Evolutionary conservation across 768 basidiomycete genomes (phyloP).

Genomic region (Mycena maculata): DNA sequence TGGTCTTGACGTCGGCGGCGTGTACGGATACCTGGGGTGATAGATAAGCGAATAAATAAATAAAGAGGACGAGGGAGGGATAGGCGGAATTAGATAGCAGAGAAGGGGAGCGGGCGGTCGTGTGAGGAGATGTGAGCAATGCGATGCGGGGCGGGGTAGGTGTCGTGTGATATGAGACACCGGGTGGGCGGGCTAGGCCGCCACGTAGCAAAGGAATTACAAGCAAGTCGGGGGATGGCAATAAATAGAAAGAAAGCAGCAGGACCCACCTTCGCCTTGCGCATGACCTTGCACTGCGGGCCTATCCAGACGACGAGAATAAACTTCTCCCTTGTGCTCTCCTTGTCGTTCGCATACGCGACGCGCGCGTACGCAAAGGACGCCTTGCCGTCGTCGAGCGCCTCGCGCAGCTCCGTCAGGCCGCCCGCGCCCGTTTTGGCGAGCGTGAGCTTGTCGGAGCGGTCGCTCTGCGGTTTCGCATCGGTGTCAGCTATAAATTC

Average conservation of each 20-base stretch:
- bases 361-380: slow-evolving; percentile 89
- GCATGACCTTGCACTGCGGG: slow-evolving; percentile 86
- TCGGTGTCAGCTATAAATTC: too few species aligned
- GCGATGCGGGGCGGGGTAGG: too few species aligned
- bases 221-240: slow-evolving; percentile 44
- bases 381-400: slow-evolving; percentile 78
- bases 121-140: too few species aligned
- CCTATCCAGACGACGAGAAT: slow-evolving; percentile 89
- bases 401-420: slow-evolving; percentile 78
- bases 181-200: too few species aligned
- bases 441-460: slow-evolving; percentile 83
- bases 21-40: slow-evolving; percentile 98
- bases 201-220: too few species aligned
- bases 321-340: slow-evolving; percentile 90
- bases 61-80: too few species aligned
- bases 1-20: slow-evolving; percentile 85
- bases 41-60: too few species aligned
- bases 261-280: slow-evolving; percentile 83
- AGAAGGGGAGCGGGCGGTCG: too few species aligned
- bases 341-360: slow-evolving; percentile 87
- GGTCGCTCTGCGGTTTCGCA: slow-evolving; percentile 71
- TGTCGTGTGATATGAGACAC: too few species aligned
- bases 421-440: slow-evolving; percentile 85
- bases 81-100: too few species aligned
- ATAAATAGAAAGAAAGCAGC: slow-evolving; percentile 27